Evolutionary conservation across 768 basidiomycete genomes (phyloP), one percentile per base, ranked within the genome.

Genomic region (Sporobolomyces roseus): DNA sequence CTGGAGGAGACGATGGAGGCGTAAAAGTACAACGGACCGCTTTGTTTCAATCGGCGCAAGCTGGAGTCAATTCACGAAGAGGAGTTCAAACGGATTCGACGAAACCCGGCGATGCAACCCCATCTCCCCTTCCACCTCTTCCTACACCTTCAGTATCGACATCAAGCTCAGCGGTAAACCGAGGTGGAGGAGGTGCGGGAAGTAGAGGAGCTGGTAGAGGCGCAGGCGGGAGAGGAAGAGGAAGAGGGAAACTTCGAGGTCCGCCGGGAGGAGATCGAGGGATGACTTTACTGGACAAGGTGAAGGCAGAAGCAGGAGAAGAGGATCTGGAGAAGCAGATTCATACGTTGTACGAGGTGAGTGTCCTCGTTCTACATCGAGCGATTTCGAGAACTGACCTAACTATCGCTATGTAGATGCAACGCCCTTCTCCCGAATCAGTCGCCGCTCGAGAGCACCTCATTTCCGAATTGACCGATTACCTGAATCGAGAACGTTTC

Each of bases 381-480:
- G 21, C 4, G 38, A 17, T 41, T 7, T 30, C 5, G 7, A 8
- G 8, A 19, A 27, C 45, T 8, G 2, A 33, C 49, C 8, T 53
- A 7, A 4, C 25, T n/a, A 25, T 33, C 35, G 54, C 19, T 30
- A 14, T 2, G 16, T 67, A 73, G 71, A 25, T 62, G 1, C 71
- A 73, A 53, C 54, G 60, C 2, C 64, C 71, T 3, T 63, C 71
- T 1, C 64, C 64, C 8, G 61, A 52, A 14, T 61, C 71, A 1
- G 32, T 73, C 61, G 61, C 58, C 4, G 67, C 67, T 1, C 71
- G 71, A 7, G 23, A 66, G 41, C 49, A 66, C 46, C 71, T 73
- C 61, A 63, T 73, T 51, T 16, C 46, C 27, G 64, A 63, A 27
- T 65, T 73, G 43, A 63, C 54, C 21, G 8, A 21, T 27, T 56